These are phyloP conservation scores for Dalbergia oliveri DNA, from an alignment of 306 rosid species.

Conservation along the genomic window DNA sequence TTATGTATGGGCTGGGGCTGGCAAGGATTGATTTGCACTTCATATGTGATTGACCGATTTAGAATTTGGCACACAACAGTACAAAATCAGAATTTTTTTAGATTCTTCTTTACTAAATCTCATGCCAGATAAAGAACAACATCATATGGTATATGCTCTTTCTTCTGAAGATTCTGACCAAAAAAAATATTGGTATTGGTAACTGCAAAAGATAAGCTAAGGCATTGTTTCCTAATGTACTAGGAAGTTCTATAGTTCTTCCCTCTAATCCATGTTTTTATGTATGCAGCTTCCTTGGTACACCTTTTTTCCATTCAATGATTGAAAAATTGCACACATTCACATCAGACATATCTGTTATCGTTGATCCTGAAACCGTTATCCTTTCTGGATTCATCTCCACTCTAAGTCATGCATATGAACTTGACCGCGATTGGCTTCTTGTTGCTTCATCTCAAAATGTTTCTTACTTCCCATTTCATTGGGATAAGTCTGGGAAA, in stretches of 20 bases:
- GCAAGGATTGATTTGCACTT: conserved; percentile 14
- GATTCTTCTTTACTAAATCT: conserved; percentile 22
- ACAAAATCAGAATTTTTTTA: not conserved
- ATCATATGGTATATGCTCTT: conserved; percentile 5
- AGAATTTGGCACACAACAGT: conserved; percentile 4
- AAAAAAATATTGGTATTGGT: not conserved
- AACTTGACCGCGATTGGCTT: conserved; percentile 83
- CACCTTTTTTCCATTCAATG: conserved; percentile 95
- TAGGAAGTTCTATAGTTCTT: conserved; percentile 26
- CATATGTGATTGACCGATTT: conserved; percentile 19
- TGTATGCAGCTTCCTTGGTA: conserved; percentile 85
- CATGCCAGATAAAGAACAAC: not conserved
- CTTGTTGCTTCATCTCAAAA: conserved; percentile 77
- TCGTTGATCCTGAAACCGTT: conserved; percentile 75
- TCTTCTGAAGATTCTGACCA: not conserved
- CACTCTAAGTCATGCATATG: conserved; percentile 64
- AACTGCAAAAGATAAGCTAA: not conserved
- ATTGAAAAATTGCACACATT: conserved; percentile 66
- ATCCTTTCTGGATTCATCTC: conserved; percentile 75
- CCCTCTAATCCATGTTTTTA: conserved; percentile 46
- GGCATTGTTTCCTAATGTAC: conserved; percentile 13
- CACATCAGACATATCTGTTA: conserved; percentile 68
- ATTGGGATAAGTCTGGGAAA: conserved; percentile 64
- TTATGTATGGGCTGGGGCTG: not conserved
- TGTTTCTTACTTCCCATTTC: conserved; percentile 65